Percentiles rank a stretch among this genome's conserved stretches.
phyloP scores from a whole-genome alignment of 495 filamentous ascomycete species.

The Penicillium ochrochloron region DNA sequence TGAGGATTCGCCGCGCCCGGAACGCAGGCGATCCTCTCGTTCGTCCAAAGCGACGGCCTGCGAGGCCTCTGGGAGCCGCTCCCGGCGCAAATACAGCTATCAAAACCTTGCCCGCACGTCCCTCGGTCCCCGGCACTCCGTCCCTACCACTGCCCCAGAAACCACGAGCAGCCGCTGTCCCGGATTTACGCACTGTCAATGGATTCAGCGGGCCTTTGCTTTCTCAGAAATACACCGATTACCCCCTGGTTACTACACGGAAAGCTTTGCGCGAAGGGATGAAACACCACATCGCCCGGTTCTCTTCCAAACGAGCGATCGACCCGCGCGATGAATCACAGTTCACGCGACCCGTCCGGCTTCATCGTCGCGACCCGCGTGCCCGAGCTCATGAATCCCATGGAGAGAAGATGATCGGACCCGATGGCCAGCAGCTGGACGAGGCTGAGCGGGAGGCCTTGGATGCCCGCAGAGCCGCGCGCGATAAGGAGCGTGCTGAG shows the following conservation, averaged over 20 bases:
- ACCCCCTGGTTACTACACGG: constrained; percentile 80
- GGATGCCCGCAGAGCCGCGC: constrained; percentile 71
- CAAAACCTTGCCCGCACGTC: constrained; percentile 37
- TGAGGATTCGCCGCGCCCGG: constrained; percentile 53
- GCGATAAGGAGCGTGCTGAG: constrained; percentile 78
- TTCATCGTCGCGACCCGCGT: constrained; percentile 89
- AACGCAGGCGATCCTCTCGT: constrained; percentile 68
- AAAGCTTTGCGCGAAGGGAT: constrained; percentile 76
- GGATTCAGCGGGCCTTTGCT: constrained; percentile 65
- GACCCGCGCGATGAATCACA: constrained; percentile 77
- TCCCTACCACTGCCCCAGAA: constrained; percentile 23
- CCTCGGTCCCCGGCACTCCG: constrained; percentile 17
- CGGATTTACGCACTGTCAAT: constrained; percentile 50
- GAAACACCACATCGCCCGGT: constrained; percentile 83
- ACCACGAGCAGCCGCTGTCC: constrained; percentile 20
- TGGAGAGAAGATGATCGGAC: constrained; percentile 50
- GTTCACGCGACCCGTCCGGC: constrained; percentile 83
- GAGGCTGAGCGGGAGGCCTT: constrained; percentile 73
- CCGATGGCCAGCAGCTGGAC: constrained; percentile 49
- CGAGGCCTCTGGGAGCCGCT: constrained; percentile 35
- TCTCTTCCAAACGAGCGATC: constrained; percentile 65
- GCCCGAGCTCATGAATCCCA: constrained; percentile 57
- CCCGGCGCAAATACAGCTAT: constrained; percentile 23
- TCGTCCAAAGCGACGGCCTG: constrained; percentile 60
- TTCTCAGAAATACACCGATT: constrained; percentile 59